A percentile compares a stretch with the other conserved stretches of the same genome.
These are phyloP conservation scores for Clavispora carvajalis DNA, from an alignment of 805 yeast genomes.

Conservation along the genomic window DNA sequence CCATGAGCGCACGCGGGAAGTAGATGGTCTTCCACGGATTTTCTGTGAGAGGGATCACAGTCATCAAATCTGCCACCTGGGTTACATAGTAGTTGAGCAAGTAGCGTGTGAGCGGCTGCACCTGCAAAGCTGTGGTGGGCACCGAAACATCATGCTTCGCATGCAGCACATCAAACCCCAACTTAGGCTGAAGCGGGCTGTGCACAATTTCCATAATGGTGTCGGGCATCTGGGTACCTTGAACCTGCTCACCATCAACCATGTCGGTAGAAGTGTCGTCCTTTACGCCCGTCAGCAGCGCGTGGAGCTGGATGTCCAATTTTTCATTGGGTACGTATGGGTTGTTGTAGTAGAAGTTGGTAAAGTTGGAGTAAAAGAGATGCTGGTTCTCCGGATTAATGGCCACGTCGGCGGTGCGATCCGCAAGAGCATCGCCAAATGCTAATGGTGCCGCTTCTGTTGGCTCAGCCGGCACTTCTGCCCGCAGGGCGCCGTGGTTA, in stretches of 20 bases:
- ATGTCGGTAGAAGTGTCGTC: conserved; percentile 29
- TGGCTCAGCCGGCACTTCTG: not conserved
- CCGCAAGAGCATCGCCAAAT: conserved; percentile 2
- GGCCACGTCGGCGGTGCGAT: conserved; percentile 8
- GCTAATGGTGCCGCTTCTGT: not conserved
- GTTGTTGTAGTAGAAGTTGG: conserved; percentile 34
- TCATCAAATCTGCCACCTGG: conserved; percentile 75
- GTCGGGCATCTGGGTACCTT: conserved; percentile 45
- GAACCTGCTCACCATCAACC: conserved; percentile 28
- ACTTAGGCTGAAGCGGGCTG: conserved; percentile 34
- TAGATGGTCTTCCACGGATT: conserved; percentile 89
- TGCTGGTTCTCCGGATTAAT: conserved; percentile 34
- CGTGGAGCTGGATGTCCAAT: conserved; percentile 40
- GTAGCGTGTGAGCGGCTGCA: conserved; percentile 67
- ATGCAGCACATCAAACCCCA: conserved; percentile 37
- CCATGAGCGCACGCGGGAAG: conserved; percentile 76
- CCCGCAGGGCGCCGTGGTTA: conserved; percentile 1
- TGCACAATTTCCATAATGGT: conserved; percentile 48
- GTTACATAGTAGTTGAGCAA: conserved; percentile 66
- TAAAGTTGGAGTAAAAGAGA: conserved; percentile 34
- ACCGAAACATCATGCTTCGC: conserved; percentile 26
- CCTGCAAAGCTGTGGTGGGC: conserved; percentile 58
- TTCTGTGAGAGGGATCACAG: conserved; percentile 62
- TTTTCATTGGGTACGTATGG: conserved; percentile 35
- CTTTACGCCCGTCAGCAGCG: conserved; percentile 20